A percentile compares a stretch with the other conserved stretches of the same genome.
Evolutionary conservation across 176 grass and related monocot genomes (phyloP).

Genomic region (Lolium multiflorum): DNA sequence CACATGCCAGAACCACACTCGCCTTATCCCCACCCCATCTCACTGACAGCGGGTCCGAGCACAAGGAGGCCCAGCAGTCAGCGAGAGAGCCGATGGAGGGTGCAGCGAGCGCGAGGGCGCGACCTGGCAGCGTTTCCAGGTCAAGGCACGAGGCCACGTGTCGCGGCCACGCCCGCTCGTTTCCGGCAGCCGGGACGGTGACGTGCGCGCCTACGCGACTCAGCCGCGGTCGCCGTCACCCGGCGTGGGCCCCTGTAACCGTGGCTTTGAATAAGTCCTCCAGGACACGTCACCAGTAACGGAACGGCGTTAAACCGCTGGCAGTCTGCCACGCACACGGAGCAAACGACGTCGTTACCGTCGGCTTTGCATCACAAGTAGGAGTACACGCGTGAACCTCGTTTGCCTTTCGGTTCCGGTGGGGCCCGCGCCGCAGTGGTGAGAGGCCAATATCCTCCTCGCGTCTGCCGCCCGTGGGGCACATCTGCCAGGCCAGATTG

Average conservation of each 20-base stretch:
- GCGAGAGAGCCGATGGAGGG: not conserved
- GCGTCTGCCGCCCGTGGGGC: not conserved
- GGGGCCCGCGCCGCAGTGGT: not conserved
- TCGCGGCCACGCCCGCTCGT: constrained; percentile 30
- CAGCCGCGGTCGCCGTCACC: constrained; percentile 16
- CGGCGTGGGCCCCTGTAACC: not conserved
- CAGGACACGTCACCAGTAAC: constrained; percentile 25
- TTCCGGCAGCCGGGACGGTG: constrained; percentile 14
- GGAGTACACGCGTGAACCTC: constrained; percentile 47
- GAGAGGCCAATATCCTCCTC: not conserved
- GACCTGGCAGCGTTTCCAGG: not conserved
- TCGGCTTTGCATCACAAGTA: not conserved
- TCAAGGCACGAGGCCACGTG: constrained; percentile 26
- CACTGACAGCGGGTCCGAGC: no score
- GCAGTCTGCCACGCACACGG: not conserved
- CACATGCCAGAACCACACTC: not conserved
- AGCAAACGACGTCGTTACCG: not conserved
- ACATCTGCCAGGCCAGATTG: not conserved
- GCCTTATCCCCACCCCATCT: no score
- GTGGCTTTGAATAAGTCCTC: not conserved
- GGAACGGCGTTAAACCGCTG: constrained; percentile 29
- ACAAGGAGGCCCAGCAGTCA: no score
- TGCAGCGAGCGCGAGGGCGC: no score
- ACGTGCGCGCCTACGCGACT: constrained; percentile 11
- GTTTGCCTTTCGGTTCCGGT: not conserved